Evolutionary conservation across 2,329 filamentous ascomycete species (phyloP).

Genomic region (Aspergillus nomiae): DNA sequence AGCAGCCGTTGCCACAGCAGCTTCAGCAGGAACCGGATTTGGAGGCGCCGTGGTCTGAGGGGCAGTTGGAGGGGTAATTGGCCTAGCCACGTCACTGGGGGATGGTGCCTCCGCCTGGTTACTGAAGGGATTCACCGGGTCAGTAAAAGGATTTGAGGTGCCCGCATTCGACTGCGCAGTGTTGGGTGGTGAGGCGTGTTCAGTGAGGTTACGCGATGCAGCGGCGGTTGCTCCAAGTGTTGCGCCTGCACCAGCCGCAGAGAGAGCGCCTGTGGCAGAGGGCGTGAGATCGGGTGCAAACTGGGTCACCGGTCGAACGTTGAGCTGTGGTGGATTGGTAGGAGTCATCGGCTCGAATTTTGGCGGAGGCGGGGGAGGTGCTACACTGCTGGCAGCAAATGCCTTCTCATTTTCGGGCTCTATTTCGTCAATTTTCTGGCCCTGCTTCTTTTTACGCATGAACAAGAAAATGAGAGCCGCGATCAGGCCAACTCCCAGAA

Average conservation of each 20-base stretch:
- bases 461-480: slow-evolving; percentile 71
- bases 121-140: slow-evolving; percentile 72
- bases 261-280: slow-evolving; percentile 31
- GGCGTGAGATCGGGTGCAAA: slow-evolving; percentile 69
- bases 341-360: slow-evolving; percentile 42
- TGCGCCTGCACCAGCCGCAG: slow-evolving; percentile 19
- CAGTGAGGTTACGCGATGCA: slow-evolving; percentile 37
- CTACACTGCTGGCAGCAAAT: slow-evolving; percentile 31
- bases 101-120: slow-evolving; percentile 56
- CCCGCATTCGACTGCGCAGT: slow-evolving; percentile 44
- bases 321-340: slow-evolving; percentile 72
- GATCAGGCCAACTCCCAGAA: slow-evolving; percentile 68
- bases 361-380: slow-evolving; percentile 37
- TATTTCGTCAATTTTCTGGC: slow-evolving; percentile 48
- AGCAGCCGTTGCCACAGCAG: slow-evolving; percentile 43
- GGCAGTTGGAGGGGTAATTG: slow-evolving; percentile 11
- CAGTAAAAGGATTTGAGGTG: slow-evolving; percentile 50
- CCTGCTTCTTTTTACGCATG: slow-evolving; percentile 70
- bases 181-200: slow-evolving; percentile 30
- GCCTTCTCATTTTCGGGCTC: slow-evolving; percentile 66
- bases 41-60: slow-evolving; percentile 29
- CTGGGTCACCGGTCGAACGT: slow-evolving; percentile 80
- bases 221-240: slow-evolving; percentile 21
- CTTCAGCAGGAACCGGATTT: slow-evolving; percentile 29
- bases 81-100: slow-evolving; percentile 13